Evolutionary conservation across 129 eudicot genomes (phyloP).

Genomic region (Lactuca saligna): DNA sequence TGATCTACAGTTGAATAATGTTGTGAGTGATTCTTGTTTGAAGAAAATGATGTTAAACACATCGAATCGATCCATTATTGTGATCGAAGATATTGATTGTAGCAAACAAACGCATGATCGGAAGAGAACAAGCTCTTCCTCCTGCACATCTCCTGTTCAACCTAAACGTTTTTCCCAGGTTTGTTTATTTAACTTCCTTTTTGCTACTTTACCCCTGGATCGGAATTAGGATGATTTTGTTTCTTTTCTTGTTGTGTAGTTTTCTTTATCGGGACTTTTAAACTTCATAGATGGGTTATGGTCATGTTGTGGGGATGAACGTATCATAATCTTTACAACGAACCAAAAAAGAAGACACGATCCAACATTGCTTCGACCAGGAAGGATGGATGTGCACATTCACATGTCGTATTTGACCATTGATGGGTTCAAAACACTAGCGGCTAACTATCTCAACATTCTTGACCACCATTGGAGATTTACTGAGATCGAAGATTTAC

Average conservation of each 20-base stretch:
- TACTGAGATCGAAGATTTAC: slow-evolving; percentile 46
- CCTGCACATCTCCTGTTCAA: neutral
- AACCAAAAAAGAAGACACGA: no score
- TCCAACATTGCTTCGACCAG: no score
- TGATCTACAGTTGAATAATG: slow-evolving; percentile 52
- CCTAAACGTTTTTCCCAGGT: slow-evolving; percentile 37
- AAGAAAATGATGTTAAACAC: slow-evolving; percentile 47
- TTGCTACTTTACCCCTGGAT: no score
- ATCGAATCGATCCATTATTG: slow-evolving; percentile 60
- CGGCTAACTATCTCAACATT: slow-evolving; percentile 53
- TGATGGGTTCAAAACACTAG: slow-evolving; percentile 49
- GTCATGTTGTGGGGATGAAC: no score
- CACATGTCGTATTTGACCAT: slow-evolving; percentile 70
- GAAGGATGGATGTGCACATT: slow-evolving; percentile 43
- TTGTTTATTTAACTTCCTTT: neutral
- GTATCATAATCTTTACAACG: no score
- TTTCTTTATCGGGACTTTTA: slow-evolving; percentile 58
- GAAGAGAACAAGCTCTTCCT: slow-evolving; percentile 4
- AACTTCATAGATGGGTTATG: slow-evolving; percentile 57
- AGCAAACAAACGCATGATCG: slow-evolving; percentile 47
- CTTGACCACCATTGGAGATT: slow-evolving; percentile 29
- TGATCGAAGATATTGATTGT: slow-evolving; percentile 74
- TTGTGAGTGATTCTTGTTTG: slow-evolving; percentile 46
- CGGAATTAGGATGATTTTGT: neutral
- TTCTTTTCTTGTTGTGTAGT: slow-evolving; percentile 23